Conservation (phyloP, 169 alveolate species). For the Condylostoma magnum region DNA sequence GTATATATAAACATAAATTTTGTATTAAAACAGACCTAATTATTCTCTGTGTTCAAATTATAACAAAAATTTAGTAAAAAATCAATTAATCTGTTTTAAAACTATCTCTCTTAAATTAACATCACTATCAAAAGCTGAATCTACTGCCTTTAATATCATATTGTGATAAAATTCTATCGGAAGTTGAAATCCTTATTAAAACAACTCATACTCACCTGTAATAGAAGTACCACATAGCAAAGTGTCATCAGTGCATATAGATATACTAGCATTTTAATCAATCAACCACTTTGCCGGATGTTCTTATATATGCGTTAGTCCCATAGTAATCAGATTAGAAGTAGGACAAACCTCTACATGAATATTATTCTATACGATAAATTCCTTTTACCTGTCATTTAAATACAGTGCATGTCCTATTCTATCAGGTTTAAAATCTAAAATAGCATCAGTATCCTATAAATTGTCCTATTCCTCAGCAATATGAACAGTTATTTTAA, state of each 20-base stretch:
- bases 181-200: neutral
- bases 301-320: neutral
- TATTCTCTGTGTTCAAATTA: no score
- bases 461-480: constrained; percentile 51
- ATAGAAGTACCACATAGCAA: constrained; percentile 13
- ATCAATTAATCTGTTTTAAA: no score
- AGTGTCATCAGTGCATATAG: constrained; percentile 37
- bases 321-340: constrained; percentile 42
- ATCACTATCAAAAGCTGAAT: no score
- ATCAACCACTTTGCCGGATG: constrained; percentile 28
- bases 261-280: neutral
- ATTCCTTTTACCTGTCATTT: constrained; percentile 26
- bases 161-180: no score
- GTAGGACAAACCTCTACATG: constrained; percentile 72
- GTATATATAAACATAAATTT: no score
- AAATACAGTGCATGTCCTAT: constrained; percentile 65
- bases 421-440: constrained; percentile 72
- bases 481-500: constrained; percentile 61
- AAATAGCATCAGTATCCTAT: constrained; percentile 55
- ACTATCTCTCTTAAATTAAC: no score
- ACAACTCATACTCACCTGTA: constrained; percentile 10
- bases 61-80: no score
- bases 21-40: no score
- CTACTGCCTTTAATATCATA: no score
- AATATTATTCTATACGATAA: constrained; percentile 29